Conservation (phyloP, 2,329 filamentous ascomycete genomes). For the Pseudopyrenochaeta lycopersici region DNA sequence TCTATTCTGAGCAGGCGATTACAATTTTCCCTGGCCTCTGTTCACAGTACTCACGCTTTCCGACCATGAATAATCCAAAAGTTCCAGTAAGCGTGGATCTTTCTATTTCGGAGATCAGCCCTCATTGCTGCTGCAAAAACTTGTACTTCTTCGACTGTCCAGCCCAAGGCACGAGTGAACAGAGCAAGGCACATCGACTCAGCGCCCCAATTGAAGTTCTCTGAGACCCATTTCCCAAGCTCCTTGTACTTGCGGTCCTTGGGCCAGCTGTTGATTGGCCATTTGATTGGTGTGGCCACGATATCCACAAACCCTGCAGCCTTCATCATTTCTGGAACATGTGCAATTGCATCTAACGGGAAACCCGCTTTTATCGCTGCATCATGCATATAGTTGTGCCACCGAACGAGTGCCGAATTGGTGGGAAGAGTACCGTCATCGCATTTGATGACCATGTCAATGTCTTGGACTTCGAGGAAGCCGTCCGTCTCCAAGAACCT, state of each 20-base stretch:
- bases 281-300: slow-evolving; percentile 30
- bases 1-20: too few relatives aligned
- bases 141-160: slow-evolving; percentile 54
- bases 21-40: too few relatives aligned
- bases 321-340: slow-evolving; percentile 52
- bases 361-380: slow-evolving; percentile 36
- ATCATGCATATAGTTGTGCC: slow-evolving; percentile 23
- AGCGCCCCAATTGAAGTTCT: slow-evolving; percentile 38
- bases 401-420: slow-evolving; percentile 15
- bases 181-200: slow-evolving; percentile 55
- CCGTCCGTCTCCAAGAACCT: slow-evolving; percentile 50
- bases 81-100: slow-evolving; percentile 28
- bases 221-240: slow-evolving; percentile 19
- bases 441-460: slow-evolving; percentile 21
- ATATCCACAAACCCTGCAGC: slow-evolving; percentile 56
- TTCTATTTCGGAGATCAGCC: slow-evolving; percentile 31
- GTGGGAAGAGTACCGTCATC: slow-evolving; percentile 23
- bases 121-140: slow-evolving; percentile 42
- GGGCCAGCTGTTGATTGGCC: slow-evolving; percentile 28
- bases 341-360: slow-evolving; percentile 48
- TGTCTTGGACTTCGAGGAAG: slow-evolving; percentile 28
- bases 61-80: slow-evolving; percentile 23
- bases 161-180: slow-evolving; percentile 53
- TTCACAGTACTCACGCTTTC: slow-evolving; percentile 6
- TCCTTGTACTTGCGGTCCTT: slow-evolving; percentile 26